phyloP scores from a whole-genome alignment of 1,284 basidiomycete genomes.

The Sporisorium reilianum region DNA sequence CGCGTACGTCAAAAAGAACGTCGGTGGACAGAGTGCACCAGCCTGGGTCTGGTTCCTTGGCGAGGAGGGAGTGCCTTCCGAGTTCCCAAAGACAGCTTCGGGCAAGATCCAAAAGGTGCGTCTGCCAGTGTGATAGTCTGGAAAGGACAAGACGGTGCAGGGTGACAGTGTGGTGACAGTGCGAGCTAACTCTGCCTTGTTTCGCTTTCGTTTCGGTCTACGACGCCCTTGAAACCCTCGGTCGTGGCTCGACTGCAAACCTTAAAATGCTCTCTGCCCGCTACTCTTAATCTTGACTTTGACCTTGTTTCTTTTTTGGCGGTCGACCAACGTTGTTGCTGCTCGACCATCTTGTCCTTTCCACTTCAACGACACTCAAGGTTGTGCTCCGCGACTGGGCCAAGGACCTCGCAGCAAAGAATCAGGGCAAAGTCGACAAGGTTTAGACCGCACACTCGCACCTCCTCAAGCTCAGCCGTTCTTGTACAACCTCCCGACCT shows the following conservation, averaged over 20 bases:
- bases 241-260: slow-evolving; percentile 10
- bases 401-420: slow-evolving; percentile 46
- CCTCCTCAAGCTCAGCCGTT: not conserved
- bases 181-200: slow-evolving; percentile 20
- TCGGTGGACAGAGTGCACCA: slow-evolving; percentile 72
- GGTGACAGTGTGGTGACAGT: slow-evolving; percentile 1
- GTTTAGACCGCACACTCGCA: slow-evolving; percentile 7
- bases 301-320: not conserved
- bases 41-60: slow-evolving; percentile 85
- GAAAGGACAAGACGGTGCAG: not conserved
- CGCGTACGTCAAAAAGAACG: slow-evolving; percentile 50
- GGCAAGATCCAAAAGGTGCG: slow-evolving; percentile 86
- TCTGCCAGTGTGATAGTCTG: slow-evolving; percentile 12
- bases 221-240: not conserved
- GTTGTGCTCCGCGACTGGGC: slow-evolving; percentile 72
- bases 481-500: not conserved
- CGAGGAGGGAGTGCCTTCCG: slow-evolving; percentile 75
- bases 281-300: slow-evolving; percentile 15
- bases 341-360: not conserved
- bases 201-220: slow-evolving; percentile 28
- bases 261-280: slow-evolving; percentile 5
- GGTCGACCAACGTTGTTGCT: not conserved
- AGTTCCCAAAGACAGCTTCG: slow-evolving; percentile 86
- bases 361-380: slow-evolving; percentile 21
- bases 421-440: slow-evolving; percentile 43